Evolutionary conservation across 148 eudicot genomes (phyloP), one percentile per base, ranked within the genome.

Genomic region (Oxyria digyna): DNA sequence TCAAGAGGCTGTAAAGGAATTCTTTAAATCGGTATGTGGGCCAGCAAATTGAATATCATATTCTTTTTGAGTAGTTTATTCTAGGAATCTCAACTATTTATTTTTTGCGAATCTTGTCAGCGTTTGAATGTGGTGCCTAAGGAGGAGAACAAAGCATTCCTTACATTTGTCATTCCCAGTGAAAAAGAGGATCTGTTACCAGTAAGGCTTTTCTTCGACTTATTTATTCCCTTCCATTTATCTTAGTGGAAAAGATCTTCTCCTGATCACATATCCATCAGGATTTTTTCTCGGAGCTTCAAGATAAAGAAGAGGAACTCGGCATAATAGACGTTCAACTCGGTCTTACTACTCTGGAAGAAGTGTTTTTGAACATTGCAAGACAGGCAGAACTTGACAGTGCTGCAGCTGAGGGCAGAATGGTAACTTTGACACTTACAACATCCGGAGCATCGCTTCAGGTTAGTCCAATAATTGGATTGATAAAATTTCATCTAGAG

Each of bases 261-360:
- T 33, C 62, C 29, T 63, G 27, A 38, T 38, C 41, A 38, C 4
- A 3, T 38, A 3, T 38, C 9, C 14, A 59, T 33, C 63, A 91
- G 97, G 73, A 69, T 57, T 85, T 83, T 65, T 84, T 93, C 5
- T 74, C 81, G 54, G 96, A 89, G 77, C 87, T 93, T 32, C 85
- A 93, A 78, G 88, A 84, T 67, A 89, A 78, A 80, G 84, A 84
- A 23, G 73, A 67, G 43, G 88, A 89, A 77, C 86, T 87, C 27
- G 86, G 89, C n/a, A 85, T 93, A 70, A 41, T 81, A 54, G 96
- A 89, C 76, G 84, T 92, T 73, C 98, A 93, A 79, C 85, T 93
- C 6, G 88, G 98, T 65, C 81, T 93, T 67, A 81, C 94, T 67
- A 93, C 95, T 45, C 86, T 93, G 14, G 98, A 93, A 82, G 96